Evolutionary conservation across 139 green algal genomes (phyloP).

Genomic region (Coccomyxa sp.): DNA sequence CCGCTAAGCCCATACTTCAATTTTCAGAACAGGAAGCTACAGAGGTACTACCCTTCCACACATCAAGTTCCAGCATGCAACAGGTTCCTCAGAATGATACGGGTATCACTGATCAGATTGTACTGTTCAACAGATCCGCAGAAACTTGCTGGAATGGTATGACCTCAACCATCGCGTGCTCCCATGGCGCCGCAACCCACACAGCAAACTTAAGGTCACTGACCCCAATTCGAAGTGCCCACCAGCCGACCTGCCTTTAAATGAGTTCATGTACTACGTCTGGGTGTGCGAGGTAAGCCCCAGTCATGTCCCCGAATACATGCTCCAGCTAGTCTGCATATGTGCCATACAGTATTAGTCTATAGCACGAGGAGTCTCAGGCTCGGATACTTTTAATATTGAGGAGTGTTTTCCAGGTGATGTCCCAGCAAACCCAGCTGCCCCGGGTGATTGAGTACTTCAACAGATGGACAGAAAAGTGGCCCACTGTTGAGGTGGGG

Average conservation of each 20-base stretch:
- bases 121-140: slow-evolving; percentile 23
- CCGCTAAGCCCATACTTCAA: too few species aligned
- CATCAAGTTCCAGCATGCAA: too few species aligned
- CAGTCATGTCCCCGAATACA: too few species aligned
- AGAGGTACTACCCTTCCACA: too few species aligned
- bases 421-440: slow-evolving; percentile 93
- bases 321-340: not conserved
- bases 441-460: slow-evolving; percentile 48
- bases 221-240: not conserved
- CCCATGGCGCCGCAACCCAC: slow-evolving; percentile 81
- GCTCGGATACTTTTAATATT: too few species aligned
- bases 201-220: slow-evolving; percentile 29
- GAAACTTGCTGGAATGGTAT: slow-evolving; percentile 84
- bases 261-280: slow-evolving; percentile 83
- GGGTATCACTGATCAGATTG: too few species aligned
- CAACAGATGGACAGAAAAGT: slow-evolving; percentile 69
- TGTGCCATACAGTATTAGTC: too few species aligned
- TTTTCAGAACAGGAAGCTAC: too few species aligned
- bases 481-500: slow-evolving; percentile 68
- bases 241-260: slow-evolving; percentile 29
- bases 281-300: slow-evolving; percentile 20
- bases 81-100: too few species aligned
- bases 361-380: too few species aligned
- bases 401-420: slow-evolving; percentile 69
- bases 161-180: slow-evolving; percentile 78